A percentile compares a stretch with the other conserved stretches of the same genome.
Evolutionary conservation across 495 filamentous ascomycete genomes (phyloP).

Genomic region (Lasiosphaeria hispida): DNA sequence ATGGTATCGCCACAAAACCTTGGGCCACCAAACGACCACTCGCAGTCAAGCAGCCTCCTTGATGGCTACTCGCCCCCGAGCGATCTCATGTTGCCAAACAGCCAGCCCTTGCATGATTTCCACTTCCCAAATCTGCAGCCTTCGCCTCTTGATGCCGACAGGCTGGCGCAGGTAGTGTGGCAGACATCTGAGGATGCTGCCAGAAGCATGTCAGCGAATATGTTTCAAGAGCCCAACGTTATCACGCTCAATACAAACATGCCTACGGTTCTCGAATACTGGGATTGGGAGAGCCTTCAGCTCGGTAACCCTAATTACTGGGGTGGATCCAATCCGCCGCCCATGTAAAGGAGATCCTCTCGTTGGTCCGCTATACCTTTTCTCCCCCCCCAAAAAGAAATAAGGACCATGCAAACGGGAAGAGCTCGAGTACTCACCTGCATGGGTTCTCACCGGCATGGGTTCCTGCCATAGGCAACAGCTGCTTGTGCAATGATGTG

Average conservation of each 20-base stretch:
- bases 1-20: not conserved
- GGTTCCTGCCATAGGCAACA: too few species aligned
- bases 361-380: too few species aligned
- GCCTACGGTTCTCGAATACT: constrained; percentile 24
- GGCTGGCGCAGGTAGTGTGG: constrained; percentile 17
- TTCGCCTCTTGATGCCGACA: not conserved
- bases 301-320: constrained; percentile 26
- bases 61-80: not conserved
- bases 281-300: constrained; percentile 27
- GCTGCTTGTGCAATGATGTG: too few species aligned
- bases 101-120: not conserved
- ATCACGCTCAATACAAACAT: constrained; percentile 9
- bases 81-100: too few species aligned
- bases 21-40: not conserved
- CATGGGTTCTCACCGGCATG: too few species aligned
- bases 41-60: not conserved
- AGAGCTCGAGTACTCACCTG: too few species aligned
- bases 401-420: too few species aligned
- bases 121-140: not conserved
- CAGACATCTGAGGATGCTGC: not conserved
- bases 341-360: not conserved
- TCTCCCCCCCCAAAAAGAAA: too few species aligned
- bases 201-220: not conserved
- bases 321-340: not conserved
- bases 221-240: constrained; percentile 9